Evolutionary conservation across 495 filamentous ascomycete species (phyloP).

Genomic region (Aspergillus carlsbadensis): DNA sequence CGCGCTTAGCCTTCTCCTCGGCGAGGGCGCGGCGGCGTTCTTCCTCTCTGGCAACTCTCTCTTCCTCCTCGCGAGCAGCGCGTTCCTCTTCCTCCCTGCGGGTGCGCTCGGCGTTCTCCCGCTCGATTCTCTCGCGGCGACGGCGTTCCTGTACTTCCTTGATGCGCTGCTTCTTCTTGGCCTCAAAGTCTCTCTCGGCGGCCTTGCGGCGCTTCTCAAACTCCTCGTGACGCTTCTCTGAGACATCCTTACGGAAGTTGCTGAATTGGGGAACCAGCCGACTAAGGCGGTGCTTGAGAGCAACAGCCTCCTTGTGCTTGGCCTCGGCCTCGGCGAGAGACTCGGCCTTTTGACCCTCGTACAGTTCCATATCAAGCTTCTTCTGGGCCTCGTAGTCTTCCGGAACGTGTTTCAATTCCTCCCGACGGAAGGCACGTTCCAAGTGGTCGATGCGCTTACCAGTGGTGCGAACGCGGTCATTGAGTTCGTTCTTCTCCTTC

Average conservation of each 20-base stretch:
- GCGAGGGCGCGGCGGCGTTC: slow-evolving; percentile 60
- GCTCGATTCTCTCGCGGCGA: slow-evolving; percentile 72
- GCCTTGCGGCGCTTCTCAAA: slow-evolving; percentile 90
- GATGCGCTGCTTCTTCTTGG: slow-evolving; percentile 79
- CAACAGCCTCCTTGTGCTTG: slow-evolving; percentile 87
- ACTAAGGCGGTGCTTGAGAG: slow-evolving; percentile 85
- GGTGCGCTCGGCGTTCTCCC: slow-evolving; percentile 73
- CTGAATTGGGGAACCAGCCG: slow-evolving; percentile 81
- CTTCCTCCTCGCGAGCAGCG: slow-evolving; percentile 73
- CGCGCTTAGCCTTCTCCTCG: slow-evolving; percentile 76
- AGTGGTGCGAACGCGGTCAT: slow-evolving; percentile 84
- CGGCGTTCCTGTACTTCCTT: slow-evolving; percentile 78
- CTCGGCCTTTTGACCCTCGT: slow-evolving; percentile 74
- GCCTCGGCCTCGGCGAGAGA: slow-evolving; percentile 74
- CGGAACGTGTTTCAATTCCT: slow-evolving; percentile 87
- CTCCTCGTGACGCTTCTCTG: slow-evolving; percentile 85
- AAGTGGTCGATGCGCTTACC: slow-evolving; percentile 96
- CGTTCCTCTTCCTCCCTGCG: slow-evolving; percentile 84
- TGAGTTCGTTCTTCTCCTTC: slow-evolving; percentile 93
- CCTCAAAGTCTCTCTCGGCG: slow-evolving; percentile 85
- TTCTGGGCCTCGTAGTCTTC: slow-evolving; percentile 85
- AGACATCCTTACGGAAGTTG: slow-evolving; percentile 73
- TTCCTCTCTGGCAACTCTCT: slow-evolving; percentile 71
- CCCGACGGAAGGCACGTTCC: slow-evolving; percentile 92
- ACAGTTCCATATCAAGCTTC: slow-evolving; percentile 73